phyloP scores from a whole-genome alignment of 768 basidiomycete species.

The Wakefieldia striispora region DNA sequence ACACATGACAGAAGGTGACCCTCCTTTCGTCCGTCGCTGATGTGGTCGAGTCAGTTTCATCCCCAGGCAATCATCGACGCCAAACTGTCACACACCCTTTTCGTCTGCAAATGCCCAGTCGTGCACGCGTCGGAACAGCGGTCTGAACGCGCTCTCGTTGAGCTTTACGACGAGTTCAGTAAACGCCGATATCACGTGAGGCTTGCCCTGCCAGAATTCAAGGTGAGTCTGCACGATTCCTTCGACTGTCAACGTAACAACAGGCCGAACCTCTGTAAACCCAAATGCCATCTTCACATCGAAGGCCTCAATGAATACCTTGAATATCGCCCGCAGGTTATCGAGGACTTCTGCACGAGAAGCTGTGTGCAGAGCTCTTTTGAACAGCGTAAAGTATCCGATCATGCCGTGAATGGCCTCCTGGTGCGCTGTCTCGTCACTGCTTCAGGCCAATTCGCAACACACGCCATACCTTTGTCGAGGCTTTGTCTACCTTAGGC shows the following conservation, averaged over 20 bases:
- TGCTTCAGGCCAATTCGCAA: background rate
- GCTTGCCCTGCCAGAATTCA: conserved; percentile 44
- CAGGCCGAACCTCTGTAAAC: conserved; percentile 25
- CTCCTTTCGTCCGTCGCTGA: conserved; percentile 45
- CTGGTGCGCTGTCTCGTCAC: conserved; percentile 9
- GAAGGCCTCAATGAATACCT: conserved; percentile 77
- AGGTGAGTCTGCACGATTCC: background rate
- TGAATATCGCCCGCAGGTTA: conserved; percentile 66
- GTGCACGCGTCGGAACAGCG: conserved; percentile 85
- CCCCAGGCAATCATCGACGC: background rate
- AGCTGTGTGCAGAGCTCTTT: conserved; percentile 61
- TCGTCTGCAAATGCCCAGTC: conserved; percentile 89
- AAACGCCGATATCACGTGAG: conserved; percentile 66
- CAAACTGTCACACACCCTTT: conserved; percentile 34
- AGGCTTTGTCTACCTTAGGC: conserved; percentile 37
- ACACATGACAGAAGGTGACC: conserved; percentile 72
- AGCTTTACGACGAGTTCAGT: conserved; percentile 88
- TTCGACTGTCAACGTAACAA: background rate
- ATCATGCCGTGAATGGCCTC: conserved; percentile 27
- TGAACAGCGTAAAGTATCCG: conserved; percentile 66
- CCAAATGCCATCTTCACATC: conserved; percentile 44
- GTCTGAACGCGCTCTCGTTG: conserved; percentile 88
- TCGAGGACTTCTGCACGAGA: conserved; percentile 63
- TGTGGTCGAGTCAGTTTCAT: background rate
- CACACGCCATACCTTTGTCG: conserved; percentile 35